These are phyloP conservation scores for Microstegium vimineum DNA, from an alignment of 176 grass and related monocot species.

Conservation along the genomic window DNA sequence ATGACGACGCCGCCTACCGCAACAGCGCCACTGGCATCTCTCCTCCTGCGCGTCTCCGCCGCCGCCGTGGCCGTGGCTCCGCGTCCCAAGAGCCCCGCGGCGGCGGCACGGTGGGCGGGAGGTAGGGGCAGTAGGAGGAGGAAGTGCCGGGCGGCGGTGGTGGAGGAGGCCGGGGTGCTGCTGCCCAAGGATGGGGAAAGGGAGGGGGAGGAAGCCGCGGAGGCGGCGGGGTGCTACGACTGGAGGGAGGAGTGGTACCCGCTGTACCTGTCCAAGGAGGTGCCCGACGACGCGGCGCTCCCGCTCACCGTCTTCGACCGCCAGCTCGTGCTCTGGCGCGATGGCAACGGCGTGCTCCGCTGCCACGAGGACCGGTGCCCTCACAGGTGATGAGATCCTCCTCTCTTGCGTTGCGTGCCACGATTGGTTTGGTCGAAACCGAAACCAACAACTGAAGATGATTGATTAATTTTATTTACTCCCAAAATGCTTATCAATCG, in stretches of 20 bases:
- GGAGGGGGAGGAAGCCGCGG: conserved; percentile 34
- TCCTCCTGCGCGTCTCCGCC: conserved; percentile 3
- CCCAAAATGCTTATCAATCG: not conserved
- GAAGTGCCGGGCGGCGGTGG: conserved; percentile 39
- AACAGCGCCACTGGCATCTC: not conserved
- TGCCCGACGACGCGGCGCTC: conserved; percentile 72
- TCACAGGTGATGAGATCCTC: conserved; percentile 55
- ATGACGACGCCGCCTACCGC: not conserved
- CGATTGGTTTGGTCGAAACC: no score
- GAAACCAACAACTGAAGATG: no score
- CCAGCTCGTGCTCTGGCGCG: conserved; percentile 83
- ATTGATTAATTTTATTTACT: no score
- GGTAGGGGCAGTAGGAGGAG: not conserved
- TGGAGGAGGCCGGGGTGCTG: conserved; percentile 60
- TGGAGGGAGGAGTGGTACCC: conserved; percentile 99
- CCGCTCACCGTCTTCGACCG: conserved; percentile 86
- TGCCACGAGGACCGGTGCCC: conserved; percentile 93
- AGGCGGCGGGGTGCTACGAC: conserved; percentile 45
- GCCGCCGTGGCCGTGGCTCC: not conserved
- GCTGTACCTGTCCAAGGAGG: conserved; percentile 69
- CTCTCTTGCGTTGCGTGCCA: no score
- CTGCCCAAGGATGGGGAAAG: conserved; percentile 48
- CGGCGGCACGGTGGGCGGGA: not conserved
- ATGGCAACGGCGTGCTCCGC: conserved; percentile 56
- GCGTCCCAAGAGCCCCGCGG: not conserved